Evolutionary conservation across 75 land plant species (phyloP).

Genomic region (Adiantum capillusveneris): DNA sequence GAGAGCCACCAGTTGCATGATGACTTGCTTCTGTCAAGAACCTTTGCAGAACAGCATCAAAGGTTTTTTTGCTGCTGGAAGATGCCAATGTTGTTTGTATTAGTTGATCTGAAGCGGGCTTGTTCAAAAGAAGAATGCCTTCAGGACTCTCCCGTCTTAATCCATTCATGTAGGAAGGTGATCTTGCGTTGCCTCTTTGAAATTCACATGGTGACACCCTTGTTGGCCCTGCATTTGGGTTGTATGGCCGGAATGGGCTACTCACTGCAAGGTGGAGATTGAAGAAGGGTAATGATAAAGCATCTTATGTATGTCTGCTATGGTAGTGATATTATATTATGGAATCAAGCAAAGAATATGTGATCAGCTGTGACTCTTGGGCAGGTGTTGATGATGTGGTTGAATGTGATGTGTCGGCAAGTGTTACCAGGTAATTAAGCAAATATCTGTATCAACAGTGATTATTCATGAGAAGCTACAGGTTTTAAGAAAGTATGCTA

Average conservation of each 20-base stretch:
- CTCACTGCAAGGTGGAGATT: slow-evolving; percentile 1
- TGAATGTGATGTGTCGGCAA: no score
- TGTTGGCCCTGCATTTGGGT: background rate
- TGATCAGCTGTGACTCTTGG: no score
- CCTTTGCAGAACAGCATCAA: slow-evolving; percentile 1
- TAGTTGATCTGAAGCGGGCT: background rate
- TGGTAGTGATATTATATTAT: no score
- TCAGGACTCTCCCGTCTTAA: background rate
- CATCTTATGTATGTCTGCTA: no score
- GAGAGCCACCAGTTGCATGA: background rate
- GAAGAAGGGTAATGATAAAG: no score
- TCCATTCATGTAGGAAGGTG: background rate
- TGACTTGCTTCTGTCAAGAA: background rate
- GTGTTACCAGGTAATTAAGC: no score
- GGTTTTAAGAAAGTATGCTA: no score
- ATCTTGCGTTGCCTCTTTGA: background rate
- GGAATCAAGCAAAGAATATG: no score
- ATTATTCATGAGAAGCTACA: no score
- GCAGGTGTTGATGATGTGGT: no score
- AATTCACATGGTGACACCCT: background rate
- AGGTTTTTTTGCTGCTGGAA: background rate
- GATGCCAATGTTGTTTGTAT: background rate
- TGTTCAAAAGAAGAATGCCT: background rate
- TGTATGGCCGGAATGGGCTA: slow-evolving; percentile 6
- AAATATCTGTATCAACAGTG: no score